Base-by-base conservation (phyloP, 768 basidiomycete genomes). In the Lyophyllum decastes region DNA sequence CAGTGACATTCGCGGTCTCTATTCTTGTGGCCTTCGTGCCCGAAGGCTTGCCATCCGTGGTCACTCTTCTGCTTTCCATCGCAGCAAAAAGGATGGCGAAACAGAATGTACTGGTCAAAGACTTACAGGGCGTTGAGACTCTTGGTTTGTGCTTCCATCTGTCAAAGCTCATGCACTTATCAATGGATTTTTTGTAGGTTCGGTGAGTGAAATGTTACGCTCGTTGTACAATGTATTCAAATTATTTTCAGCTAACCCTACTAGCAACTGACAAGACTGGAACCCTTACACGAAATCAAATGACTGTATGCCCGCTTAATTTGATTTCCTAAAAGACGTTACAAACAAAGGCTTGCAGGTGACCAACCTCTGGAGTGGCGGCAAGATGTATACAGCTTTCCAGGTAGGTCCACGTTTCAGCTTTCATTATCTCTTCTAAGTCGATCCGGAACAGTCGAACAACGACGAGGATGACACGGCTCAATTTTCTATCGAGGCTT, bases 191-290 rank as follows among this genome's bases (percentile, higher is more conserved):
- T 82, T 12, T 30, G 3, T 49, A 78, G 78, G 78, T 50, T 79
- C 78, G 59, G 78, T 79, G 65, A 69, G 57, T 60, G 6, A 8
- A 16, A 10, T 25, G 45, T 9, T 46, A 45, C 16, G 12, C 60
- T 14, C 40, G 34, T 12, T 11, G 22, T 46, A 27, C 44, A 10
- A 19, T 1, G 26, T 41, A 19, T 55, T 56, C n/a, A 27, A 61
- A 68, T 47, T 64, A n/a, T 44, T 47, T 46, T n/a, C 60, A 85
- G 83, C 70, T 87, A 21, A 89, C 86, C 0, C 75, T 88, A 11
- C 72, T 89, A 12, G 87, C 87, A 4, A 88, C 87, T 9, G 87
- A 89, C 65, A 89, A 89, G 69, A 89, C 87, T 1, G 87, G 87
- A 11, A 89, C 87, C 16, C 68, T 89, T 52, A 89, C 87, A 10